These are phyloP conservation scores for Globisporangium paddicum DNA, from an alignment of 352 stramenopile species.

Conservation along the genomic window DNA sequence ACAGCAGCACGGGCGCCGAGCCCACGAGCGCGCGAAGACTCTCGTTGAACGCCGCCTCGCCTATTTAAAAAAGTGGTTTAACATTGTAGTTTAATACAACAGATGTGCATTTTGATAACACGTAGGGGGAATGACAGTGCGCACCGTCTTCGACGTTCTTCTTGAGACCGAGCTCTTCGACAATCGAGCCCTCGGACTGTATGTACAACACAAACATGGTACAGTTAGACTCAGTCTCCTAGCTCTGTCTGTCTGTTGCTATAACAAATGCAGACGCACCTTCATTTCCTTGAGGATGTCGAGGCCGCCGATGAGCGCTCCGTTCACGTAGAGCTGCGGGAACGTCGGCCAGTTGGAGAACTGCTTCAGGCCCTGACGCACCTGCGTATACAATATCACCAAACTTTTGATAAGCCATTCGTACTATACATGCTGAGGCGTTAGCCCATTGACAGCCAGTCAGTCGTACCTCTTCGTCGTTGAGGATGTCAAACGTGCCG, in stretches of 20 bases:
- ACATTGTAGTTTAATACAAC: neutral
- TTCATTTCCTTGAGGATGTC: constrained; percentile 98
- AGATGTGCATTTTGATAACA: neutral
- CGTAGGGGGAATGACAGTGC: neutral
- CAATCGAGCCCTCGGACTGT: constrained; percentile 59
- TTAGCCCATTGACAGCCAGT: no score
- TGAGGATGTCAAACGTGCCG: constrained; percentile 96
- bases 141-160: constrained; percentile 61
- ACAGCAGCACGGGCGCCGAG: constrained; percentile 92
- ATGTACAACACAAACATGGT: neutral
- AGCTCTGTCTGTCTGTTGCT: neutral
- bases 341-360: constrained; percentile 98
- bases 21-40: constrained; percentile 83
- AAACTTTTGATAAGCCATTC: neutral
- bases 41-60: constrained; percentile 76
- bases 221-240: neutral
- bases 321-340: constrained; percentile 98
- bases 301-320: constrained; percentile 94
- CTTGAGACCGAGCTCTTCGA: constrained; percentile 66
- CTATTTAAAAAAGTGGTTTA: constrained; percentile 15
- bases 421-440: neutral
- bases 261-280: constrained; percentile 21
- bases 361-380: constrained; percentile 95
- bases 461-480: constrained; percentile 86
- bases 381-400: constrained; percentile 22